Evolutionary conservation across 768 basidiomycete species (phyloP), one percentile per base, ranked within the genome.

Genomic region (Auriculariales sp.): DNA sequence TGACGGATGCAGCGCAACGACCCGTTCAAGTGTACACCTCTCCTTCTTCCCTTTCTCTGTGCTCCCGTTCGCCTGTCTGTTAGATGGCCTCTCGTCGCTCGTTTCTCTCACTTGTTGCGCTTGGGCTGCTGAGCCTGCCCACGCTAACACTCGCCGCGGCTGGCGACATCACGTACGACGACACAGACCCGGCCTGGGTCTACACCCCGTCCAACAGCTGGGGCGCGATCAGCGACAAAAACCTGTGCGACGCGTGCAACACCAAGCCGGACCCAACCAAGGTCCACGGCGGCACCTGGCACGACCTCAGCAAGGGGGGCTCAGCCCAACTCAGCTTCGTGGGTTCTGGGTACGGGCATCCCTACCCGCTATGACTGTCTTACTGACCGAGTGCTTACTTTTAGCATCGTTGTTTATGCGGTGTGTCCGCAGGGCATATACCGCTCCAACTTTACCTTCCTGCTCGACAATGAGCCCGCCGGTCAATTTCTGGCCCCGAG

Each of bases 251-350:
- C 14, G 19, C 17, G 12, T 50, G 49, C 28, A 28, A 24, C 17
- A 39, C 33, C n/a, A 24, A 50, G 36, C 49, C 49, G 25, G 49
- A 50, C 28, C 29, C 49, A 24, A 39, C 17, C 24, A 39, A 50
- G 29, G 36, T 39, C 12, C 39, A 25, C 28, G 25, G 28, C 36
- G 49, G 49, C 24, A 50, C 49, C 3, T 50, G 49, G 49, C 49
- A 50, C 22, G 49, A 50, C 49, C 19, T 12, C 22, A 44, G 39
- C 22, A 19, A 24, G 19, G 39, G 39, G 9, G 39, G 39, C 22
- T 22, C 19, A 9, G 39, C 39, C 4, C 14, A 44, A 25, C 39
- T 44, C 19, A 44, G 19, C 5, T 44, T 44, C 22, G 39, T 44
- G 19, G 39, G 35, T 36, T n/a, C n/a, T n/a, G n/a, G n/a, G n/a